Evolutionary conservation across 2,329 filamentous ascomycete genomes (phyloP), one percentile per base, ranked within the genome.

Genomic region (Claviceps purpurea): DNA sequence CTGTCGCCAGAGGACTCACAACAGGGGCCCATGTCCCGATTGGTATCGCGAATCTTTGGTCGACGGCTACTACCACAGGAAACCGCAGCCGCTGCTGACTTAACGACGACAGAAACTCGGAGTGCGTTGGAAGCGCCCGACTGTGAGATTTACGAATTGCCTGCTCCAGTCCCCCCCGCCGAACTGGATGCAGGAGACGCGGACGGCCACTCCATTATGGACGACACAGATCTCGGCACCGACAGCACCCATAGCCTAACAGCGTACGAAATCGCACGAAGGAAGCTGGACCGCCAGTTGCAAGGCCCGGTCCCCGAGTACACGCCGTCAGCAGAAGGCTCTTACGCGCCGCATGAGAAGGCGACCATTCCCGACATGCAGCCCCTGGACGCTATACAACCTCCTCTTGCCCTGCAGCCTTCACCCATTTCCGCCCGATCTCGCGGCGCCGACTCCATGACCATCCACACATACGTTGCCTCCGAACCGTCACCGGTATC

Each of bases 141-240:
- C 49, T 73, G 75, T 41, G 71, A 76, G 55, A 70, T 77, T 3
- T 77, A 76, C 53, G 76, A 79, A 57, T 60, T 79, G 59, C 68
- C 76, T 1, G 75, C 68, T 5, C 70, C 71, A 0, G 56, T 65
- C 0, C 64, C 66, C 2, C 75, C 75, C 0, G 71, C 68, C 5
- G 77, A 80, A 58, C 65, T 80, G 43, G 73, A 78, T 44, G 71
- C 68, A 20, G 64, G 64, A 16, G 51, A 67, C 10, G 47, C 63
- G 11, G 66, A 72, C 47, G 64, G 62, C 10, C 61, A 62, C 47
- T 70, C 65, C 5, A 60, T 65, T 44, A 61, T 68, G 14, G 67
- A 65, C 13, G 69, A 70, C 1, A 69, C 68, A 0, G 69, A 73
- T 41, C 56, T 73, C 5, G 69, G 68, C 1, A 69, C 67, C 0